Base-by-base conservation (phyloP, 2,329 filamentous ascomycete species). In the Pseudogymnoascus sp. region DNA sequence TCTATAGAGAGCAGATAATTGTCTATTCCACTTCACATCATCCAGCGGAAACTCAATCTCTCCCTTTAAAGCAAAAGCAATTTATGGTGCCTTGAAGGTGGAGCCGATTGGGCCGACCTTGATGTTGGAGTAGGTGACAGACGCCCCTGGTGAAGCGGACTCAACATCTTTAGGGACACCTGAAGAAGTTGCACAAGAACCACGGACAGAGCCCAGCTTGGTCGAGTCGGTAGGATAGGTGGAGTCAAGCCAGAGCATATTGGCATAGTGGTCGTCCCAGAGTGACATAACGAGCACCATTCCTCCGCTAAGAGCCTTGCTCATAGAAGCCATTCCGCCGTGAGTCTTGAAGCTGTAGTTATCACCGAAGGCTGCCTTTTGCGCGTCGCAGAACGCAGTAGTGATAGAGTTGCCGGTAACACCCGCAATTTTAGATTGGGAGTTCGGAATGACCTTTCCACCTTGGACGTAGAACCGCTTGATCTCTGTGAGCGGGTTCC, bases 241-340 rank as follows among this genome's bases (percentile, higher is more conserved):
- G 65, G 82, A 83, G 78, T 91, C 88, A 69, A 91, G 82, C 88
- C 88, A 91, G 70, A 88, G 82, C 87, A 91, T 90, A 76, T 87
- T 81, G 70, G 83, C 77, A 65, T 82, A 75, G 75, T 89, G 82
- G 65, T 79, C 77, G 64, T 77, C 74, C 80, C 81, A 84, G 64
- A 86, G 75, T 23, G 78, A 81, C 78, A 89, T 80, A 67, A 87
- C 85, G 11, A 89, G 79, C 38, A 87, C 85, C 83, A 88, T 86
- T 34, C 84, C 85, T 28, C 78, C 69, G 3, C 73, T 72, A 42
- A 88, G 75, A 25, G 83, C 85, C 1, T 76, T 72, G 66, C 80
- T 79, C 80, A 89, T 84, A 42, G 74, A 75, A 5, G 76, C 71
- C 66, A 86, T 73, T 21, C 86, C 87, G 60, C 86, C 86, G 46